Conservation (phyloP, 2,329 filamentous ascomycete species). For the Neopestalotiopsis rosae region DNA sequence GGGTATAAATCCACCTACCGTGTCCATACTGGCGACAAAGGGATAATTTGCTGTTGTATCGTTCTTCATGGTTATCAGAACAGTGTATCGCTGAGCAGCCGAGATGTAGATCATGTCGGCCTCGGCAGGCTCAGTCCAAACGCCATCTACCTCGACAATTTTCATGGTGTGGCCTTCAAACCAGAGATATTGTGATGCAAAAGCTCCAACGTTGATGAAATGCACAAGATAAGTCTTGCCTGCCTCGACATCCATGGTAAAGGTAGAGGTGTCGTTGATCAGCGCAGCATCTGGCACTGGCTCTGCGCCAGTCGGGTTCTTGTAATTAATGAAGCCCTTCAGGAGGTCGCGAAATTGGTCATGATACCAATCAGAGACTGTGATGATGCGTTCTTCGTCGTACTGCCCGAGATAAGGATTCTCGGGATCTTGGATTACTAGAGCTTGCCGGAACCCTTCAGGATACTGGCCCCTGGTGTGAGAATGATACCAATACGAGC, state of each 20-base stretch:
- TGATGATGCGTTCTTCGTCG: slow-evolving; percentile 68
- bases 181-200: slow-evolving; percentile 70
- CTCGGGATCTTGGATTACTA: slow-evolving; percentile 68
- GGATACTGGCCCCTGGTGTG: slow-evolving; percentile 72
- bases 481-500: slow-evolving; percentile 83
- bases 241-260: slow-evolving; percentile 64
- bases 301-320: slow-evolving; percentile 63
- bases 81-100: slow-evolving; percentile 70
- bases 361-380: slow-evolving; percentile 76
- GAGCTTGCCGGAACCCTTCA: slow-evolving; percentile 68
- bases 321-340: slow-evolving; percentile 54
- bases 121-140: slow-evolving; percentile 66
- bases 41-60: slow-evolving; percentile 68
- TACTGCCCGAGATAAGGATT: slow-evolving; percentile 62
- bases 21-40: slow-evolving; percentile 74
- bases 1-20: slow-evolving; percentile 44
- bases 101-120: slow-evolving; percentile 70
- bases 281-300: slow-evolving; percentile 72
- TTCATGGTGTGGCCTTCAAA: slow-evolving; percentile 71
- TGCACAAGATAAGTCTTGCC: slow-evolving; percentile 76
- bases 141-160: slow-evolving; percentile 75
- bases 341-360: slow-evolving; percentile 56
- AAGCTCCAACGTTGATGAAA: slow-evolving; percentile 75
- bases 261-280: slow-evolving; percentile 72
- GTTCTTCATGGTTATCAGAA: slow-evolving; percentile 68